Base-by-base conservation (phyloP, 345 rosid genomes). In the Brassica juncea region DNA sequence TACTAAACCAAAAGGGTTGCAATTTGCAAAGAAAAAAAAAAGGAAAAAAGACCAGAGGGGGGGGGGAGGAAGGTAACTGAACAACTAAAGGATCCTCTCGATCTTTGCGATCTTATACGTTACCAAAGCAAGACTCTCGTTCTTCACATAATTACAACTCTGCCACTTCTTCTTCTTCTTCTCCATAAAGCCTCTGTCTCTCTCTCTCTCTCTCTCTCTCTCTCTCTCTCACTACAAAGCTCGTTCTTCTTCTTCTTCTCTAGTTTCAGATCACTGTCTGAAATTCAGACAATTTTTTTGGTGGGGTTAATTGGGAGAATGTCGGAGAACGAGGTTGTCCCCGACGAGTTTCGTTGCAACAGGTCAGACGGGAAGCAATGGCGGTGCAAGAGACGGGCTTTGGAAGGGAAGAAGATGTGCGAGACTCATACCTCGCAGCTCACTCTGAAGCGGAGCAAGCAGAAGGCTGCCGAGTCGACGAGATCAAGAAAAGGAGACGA, bases 381-480 rank as follows among this genome's bases (percentile, higher is more conserved):
- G 59, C 25, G 59, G 59, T 54, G 59, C 59, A 54, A 54, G 59
- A 54, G 59, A 54, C 9, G 59, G 6, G 59, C 59, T 54, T 16
- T 54, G 6, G 59, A 54, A 54, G 59, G 59, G 59, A 54, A 54
- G 59, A 54, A 54, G 59, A 54, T 54, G 59, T 54, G 59, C 59
- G 59, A 54, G 59, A 54, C 59, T 54, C 59, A 54, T 3, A 54
- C 59, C 59, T 54, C 59, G 25, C 59, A 54, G 59, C 59, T 54
- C 4, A 54, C 59, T 54, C 59, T 15, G 25, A 54, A 54, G 59
- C 59, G 59, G 10, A 54, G 10, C 10, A 54, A 54, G 25, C 25
- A 54, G 59, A 54, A 14, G 19, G 21, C 59, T 16, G 15, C 21
- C 5, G 59, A 16, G 59, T 6, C 25, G 10, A 54, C 10, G 23